Percentiles rank a stretch among this genome's conserved stretches.
Conservation (phyloP, 768 basidiomycete genomes). For the Fomitopsis serialis region DNA sequence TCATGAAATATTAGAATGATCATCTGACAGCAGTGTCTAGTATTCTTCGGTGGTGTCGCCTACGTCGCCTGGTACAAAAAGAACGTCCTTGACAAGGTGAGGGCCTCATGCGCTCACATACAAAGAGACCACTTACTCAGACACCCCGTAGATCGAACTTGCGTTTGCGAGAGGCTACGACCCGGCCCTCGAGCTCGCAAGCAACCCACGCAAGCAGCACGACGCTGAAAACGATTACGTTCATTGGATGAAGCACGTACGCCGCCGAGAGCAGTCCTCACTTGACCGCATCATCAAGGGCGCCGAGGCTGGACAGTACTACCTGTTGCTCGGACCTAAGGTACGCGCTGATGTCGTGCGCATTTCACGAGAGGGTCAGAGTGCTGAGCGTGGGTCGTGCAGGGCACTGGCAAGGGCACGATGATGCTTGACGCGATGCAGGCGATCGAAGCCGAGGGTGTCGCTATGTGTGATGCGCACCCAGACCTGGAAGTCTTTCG, state of each 20-base stretch:
- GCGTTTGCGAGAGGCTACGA: constrained; percentile 81
- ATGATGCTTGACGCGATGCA: constrained; percentile 84
- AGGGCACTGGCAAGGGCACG: constrained; percentile 81
- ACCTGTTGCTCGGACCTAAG: constrained; percentile 74
- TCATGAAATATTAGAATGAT: no score
- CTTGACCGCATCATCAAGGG: constrained; percentile 81
- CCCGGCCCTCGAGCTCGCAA: constrained; percentile 72
- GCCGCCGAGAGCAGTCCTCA: constrained; percentile 66
- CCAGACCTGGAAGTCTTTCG: constrained; percentile 85
- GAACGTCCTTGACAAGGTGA: constrained; percentile 74
- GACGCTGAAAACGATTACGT: constrained; percentile 20
- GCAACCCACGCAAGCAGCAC: constrained; percentile 31
- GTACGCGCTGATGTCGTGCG: constrained; percentile 26
- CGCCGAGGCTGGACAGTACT: constrained; percentile 66
- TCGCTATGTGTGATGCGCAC: constrained; percentile 78
- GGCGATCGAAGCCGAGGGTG: constrained; percentile 62
- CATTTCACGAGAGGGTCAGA: constrained; percentile 8
- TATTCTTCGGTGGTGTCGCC: constrained; percentile 65
- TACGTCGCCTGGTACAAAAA: constrained; percentile 81
- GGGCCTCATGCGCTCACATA: not conserved
- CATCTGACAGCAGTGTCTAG: constrained; percentile 22
- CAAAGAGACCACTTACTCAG: not conserved
- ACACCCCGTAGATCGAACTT: constrained; percentile 53
- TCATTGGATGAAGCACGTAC: constrained; percentile 55
- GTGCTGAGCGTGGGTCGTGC: not conserved